Percentiles rank a stretch among this genome's conserved stretches.
These are phyloP conservation scores for Phoma sp. DNA, from an alignment of 2,329 filamentous ascomycete species.

Conservation along the genomic window DNA sequence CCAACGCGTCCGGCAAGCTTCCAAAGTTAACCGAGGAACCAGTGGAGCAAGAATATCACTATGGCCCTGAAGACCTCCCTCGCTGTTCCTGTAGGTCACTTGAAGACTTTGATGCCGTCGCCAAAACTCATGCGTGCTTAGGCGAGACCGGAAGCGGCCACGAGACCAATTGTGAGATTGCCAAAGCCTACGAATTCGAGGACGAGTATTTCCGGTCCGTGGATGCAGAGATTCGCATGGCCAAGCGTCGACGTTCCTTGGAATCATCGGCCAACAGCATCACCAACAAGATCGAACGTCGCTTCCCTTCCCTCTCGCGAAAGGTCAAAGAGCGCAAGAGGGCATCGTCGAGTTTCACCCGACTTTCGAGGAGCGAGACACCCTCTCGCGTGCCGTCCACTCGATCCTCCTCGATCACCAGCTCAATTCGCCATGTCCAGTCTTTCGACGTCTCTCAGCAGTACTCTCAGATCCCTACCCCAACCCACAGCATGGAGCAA, in stretches of 20 bases:
- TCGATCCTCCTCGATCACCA: constrained; percentile 78
- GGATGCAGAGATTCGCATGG: constrained; percentile 60
- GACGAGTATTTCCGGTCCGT: constrained; percentile 68
- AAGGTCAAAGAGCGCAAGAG: constrained; percentile 60
- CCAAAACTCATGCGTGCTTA: constrained; percentile 44
- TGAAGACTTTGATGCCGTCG: constrained; percentile 8
- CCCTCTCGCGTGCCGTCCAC: constrained; percentile 69
- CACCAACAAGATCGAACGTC: constrained; percentile 68
- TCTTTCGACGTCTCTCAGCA: constrained; percentile 47
- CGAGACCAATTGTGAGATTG: constrained; percentile 49
- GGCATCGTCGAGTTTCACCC: constrained; percentile 36
- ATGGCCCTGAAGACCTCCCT: constrained; percentile 56
- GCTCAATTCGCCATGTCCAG: constrained; percentile 56
- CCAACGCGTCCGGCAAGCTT: constrained; percentile 69
- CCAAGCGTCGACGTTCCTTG: constrained; percentile 63
- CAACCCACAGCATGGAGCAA: constrained; percentile 42
- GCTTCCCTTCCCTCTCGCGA: constrained; percentile 61
- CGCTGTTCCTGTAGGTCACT: constrained; percentile 72
- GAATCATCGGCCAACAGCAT: constrained; percentile 68
- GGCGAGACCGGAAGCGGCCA: constrained; percentile 69
- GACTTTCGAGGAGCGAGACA: constrained; percentile 49
- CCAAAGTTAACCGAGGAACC: constrained; percentile 87
- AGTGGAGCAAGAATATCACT: constrained; percentile 69
- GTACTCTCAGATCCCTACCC: constrained; percentile 30
- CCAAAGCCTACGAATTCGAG: constrained; percentile 66